Evolutionary conservation across 352 stramenopile genomes (phyloP).

Genomic region (Phytophthora idaei): DNA sequence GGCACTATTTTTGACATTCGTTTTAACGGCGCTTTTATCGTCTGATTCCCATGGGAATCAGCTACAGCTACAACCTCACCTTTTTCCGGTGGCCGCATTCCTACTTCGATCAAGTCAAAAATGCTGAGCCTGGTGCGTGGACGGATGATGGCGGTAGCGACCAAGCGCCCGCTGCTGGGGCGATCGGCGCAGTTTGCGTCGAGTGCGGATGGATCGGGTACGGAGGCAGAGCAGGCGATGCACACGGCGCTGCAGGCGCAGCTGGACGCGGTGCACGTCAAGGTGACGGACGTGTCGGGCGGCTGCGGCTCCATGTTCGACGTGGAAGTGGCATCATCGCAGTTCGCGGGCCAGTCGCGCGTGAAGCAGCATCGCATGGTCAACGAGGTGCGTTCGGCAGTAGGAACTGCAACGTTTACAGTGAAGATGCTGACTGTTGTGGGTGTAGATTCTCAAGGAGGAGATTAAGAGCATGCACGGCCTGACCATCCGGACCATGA

Average conservation of each 20-base stretch:
- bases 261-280: constrained; percentile 79
- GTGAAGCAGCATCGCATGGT: constrained; percentile 91
- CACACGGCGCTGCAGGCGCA: constrained; percentile 55
- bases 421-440: neutral
- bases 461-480: constrained; percentile 90
- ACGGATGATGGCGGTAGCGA: constrained; percentile 23
- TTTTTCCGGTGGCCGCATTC: neutral
- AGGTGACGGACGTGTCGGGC: constrained; percentile 87
- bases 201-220: constrained; percentile 25
- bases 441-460: constrained; percentile 72
- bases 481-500: constrained; percentile 83
- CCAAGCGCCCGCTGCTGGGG: constrained; percentile 18
- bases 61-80: neutral
- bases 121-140: constrained; percentile 27
- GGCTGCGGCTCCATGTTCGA: constrained; percentile 91
- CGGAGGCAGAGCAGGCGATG: constrained; percentile 75
- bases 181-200: constrained; percentile 25
- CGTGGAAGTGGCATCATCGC: constrained; percentile 81
- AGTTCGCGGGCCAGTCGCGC: constrained; percentile 80
- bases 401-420: neutral
- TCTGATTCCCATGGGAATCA: neutral
- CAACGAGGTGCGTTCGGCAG: constrained; percentile 58
- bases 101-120: constrained; percentile 17
- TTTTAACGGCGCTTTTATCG: neutral
- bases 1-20: neutral